A percentile compares a stretch with the other conserved stretches of the same genome.
Evolutionary conservation across 2,329 filamentous ascomycete species (phyloP).

Genomic region (Lachnum nothofagi): DNA sequence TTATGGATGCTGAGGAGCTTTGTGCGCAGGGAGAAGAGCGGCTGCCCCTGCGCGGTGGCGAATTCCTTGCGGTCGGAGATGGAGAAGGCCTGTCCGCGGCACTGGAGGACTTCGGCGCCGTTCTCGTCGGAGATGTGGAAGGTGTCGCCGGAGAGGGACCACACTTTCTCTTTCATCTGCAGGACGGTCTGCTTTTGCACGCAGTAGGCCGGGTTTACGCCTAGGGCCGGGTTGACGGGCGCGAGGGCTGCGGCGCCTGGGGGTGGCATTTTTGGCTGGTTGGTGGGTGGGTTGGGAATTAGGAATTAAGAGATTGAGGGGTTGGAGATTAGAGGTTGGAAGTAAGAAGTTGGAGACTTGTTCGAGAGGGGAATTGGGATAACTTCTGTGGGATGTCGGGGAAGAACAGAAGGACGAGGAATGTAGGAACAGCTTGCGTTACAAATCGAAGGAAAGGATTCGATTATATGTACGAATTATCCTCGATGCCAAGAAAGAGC

Average conservation of each 20-base stretch:
- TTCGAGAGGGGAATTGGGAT: not conserved
- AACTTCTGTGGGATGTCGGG: not conserved
- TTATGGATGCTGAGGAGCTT: constrained; percentile 24
- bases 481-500: not conserved
- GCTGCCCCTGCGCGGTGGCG: constrained; percentile 7
- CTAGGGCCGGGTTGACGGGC: constrained; percentile 21
- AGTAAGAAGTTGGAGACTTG: not conserved
- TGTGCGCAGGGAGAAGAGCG: constrained; percentile 24
- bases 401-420: not conserved
- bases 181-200: constrained; percentile 39
- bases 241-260: constrained; percentile 13
- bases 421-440: not conserved
- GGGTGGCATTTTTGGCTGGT: too few species aligned
- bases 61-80: constrained; percentile 27
- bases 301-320: too few species aligned
- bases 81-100: constrained; percentile 21
- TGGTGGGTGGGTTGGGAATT: too few species aligned
- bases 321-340: not conserved
- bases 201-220: constrained; percentile 24
- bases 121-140: constrained; percentile 56
- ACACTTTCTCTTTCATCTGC: constrained; percentile 55
- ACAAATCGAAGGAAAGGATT: too few species aligned
- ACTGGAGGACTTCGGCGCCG: constrained; percentile 37
- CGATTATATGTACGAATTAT: not conserved
- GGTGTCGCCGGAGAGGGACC: constrained; percentile 52